Conservation (phyloP, 2,329 filamentous ascomycete species). For the Harringtonia aguacate region DNA sequence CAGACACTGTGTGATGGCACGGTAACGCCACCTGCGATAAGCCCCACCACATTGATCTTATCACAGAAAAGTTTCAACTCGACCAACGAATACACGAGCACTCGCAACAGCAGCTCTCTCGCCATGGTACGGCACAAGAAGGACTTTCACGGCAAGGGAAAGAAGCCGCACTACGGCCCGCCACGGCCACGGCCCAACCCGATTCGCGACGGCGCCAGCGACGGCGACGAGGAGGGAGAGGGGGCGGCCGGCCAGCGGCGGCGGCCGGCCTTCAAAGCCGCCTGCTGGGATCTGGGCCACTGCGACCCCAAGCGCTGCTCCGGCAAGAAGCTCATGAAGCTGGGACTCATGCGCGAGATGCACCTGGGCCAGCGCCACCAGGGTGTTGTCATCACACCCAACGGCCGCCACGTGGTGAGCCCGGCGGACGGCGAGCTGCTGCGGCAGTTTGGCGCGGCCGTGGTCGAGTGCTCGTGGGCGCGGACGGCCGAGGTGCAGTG, state of each 20-base stretch:
- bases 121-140: slow-evolving; percentile 94
- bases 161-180: slow-evolving; percentile 52
- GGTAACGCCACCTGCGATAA: no score
- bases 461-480: slow-evolving; percentile 97
- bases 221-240: slow-evolving; percentile 20
- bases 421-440: slow-evolving; percentile 73
- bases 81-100: not conserved
- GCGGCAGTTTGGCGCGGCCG: slow-evolving; percentile 82
- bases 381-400: slow-evolving; percentile 89
- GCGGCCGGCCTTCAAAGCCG: slow-evolving; percentile 65
- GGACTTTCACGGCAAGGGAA: slow-evolving; percentile 64
- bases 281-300: slow-evolving; percentile 96
- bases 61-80: no score
- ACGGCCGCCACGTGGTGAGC: slow-evolving; percentile 76
- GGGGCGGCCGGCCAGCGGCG: slow-evolving; percentile 12
- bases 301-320: slow-evolving; percentile 96
- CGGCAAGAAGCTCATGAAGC: slow-evolving; percentile 84
- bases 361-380: slow-evolving; percentile 84
- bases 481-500: slow-evolving; percentile 86
- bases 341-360: slow-evolving; percentile 88
- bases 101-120: not conserved
- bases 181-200: slow-evolving; percentile 35
- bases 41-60: not conserved
- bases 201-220: slow-evolving; percentile 27
- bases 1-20: no score